Evolutionary conservation across 371 early-diverging fungal genomes (phyloP), one percentile per base, ranked within the genome.

Genomic region (Capniomyces stellatus): DNA sequence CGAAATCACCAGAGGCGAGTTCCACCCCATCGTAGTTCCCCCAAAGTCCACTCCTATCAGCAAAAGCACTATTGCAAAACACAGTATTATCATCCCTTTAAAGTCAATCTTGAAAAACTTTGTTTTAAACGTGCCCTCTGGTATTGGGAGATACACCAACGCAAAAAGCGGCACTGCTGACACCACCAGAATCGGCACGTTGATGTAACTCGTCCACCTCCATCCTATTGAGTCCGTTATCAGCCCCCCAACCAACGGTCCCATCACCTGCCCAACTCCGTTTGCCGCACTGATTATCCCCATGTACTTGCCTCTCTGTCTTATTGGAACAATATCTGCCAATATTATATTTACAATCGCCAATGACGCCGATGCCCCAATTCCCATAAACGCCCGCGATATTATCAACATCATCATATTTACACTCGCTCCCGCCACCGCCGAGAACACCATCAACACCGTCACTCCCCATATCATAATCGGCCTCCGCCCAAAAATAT

Each of bases 171-270:
- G 60, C 8, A 69, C n/a, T 41, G 77, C 55, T 2, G 78, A 63
- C 43, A 81, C 43, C 1, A 58, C 76, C 1, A 73, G 46, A 2
- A 64, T 57, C 1, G 83, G 85, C 2, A 85, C 55, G 60, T 85
- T 83, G 58, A 83, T 71, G 60, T 79, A 82, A 60, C 83, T 83
- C 40, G 77, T 74, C 85, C 83, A 83, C 47, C 76, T 71, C 61
- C 74, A 60, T 23, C 64, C 61, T 43, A 58, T 57, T 44, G 73
- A 54, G 55, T 80, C 78, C 1, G 79, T 63, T 51, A 86, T 79
- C 0, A 75, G 75, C 43, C 85, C 87, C 51, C 84, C 86, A 50
- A 75, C 30, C 2, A 83, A 52, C 2, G 85, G 85, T 13, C 84
- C 87, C 3, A 79, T 60, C 1, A 82, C 79, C 19, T 74, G 73